phyloP scores from a whole-genome alignment of 2,329 filamentous ascomycete genomes.

The Neonectria ditissima region DNA sequence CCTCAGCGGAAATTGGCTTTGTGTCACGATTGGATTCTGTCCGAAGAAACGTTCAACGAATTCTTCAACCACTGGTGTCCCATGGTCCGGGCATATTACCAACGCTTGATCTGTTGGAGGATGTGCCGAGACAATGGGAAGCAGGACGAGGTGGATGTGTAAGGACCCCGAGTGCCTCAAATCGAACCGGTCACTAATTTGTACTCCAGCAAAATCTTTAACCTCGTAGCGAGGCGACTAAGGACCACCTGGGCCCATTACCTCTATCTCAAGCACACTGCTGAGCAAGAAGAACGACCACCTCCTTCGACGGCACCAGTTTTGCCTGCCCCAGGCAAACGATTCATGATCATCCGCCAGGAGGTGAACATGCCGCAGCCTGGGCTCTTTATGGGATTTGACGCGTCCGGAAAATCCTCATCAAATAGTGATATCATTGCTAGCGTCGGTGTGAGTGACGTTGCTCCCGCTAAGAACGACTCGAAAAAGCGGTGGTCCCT shows the following conservation, averaged over 20 bases:
- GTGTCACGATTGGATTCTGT: slow-evolving; percentile 80
- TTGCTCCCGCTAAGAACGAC: slow-evolving; percentile 48
- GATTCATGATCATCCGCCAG: slow-evolving; percentile 89
- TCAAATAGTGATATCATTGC: slow-evolving; percentile 39
- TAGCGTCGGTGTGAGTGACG: slow-evolving; percentile 42
- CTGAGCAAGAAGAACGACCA: slow-evolving; percentile 65
- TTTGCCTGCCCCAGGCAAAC: slow-evolving; percentile 84
- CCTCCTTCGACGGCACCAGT: slow-evolving; percentile 83
- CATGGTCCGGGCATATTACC: slow-evolving; percentile 94
- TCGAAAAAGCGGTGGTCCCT: slow-evolving; percentile 73
- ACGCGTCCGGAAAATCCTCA: slow-evolving; percentile 54
- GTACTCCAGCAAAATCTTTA: slow-evolving; percentile 73
- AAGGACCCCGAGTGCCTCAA: slow-evolving; percentile 52
- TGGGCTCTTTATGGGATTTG: slow-evolving; percentile 63
- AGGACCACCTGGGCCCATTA: slow-evolving; percentile 83
- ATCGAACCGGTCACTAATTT: slow-evolving; percentile 39
- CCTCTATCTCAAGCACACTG: slow-evolving; percentile 76
- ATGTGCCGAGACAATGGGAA: slow-evolving; percentile 81
- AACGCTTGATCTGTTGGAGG: slow-evolving; percentile 91
- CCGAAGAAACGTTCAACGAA: slow-evolving; percentile 79
- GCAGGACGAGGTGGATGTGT: slow-evolving; percentile 74
- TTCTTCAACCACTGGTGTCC: slow-evolving; percentile 96
- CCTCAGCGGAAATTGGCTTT: slow-evolving; percentile 75
- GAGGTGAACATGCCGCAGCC: slow-evolving; percentile 67
- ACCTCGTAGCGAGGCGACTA: slow-evolving; percentile 74